Evolutionary conservation across 2,329 filamentous ascomycete species (phyloP).

Genomic region (Phaeoacremonium minimum): DNA sequence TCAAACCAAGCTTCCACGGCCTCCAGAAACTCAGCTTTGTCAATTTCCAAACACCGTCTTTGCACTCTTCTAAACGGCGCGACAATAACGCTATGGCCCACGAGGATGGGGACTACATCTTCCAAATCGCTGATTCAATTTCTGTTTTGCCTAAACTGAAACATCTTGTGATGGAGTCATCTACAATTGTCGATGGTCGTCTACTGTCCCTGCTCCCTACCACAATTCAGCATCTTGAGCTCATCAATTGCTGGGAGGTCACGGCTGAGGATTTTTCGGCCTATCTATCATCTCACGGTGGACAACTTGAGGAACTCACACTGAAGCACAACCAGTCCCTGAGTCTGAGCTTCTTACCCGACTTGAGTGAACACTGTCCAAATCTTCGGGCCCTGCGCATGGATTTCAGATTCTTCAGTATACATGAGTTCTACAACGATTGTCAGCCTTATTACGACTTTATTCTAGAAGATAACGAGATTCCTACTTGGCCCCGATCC

Average conservation of each 20-base stretch:
- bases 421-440: conserved; percentile 63
- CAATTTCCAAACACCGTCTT: conserved; percentile 57
- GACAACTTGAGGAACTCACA: conserved; percentile 60
- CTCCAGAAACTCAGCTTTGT: conserved; percentile 56
- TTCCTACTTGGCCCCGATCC: conserved; percentile 73
- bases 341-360: conserved; percentile 68
- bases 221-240: conserved; percentile 61
- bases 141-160: conserved; percentile 56
- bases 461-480: conserved; percentile 58
- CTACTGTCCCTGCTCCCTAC: conserved; percentile 67
- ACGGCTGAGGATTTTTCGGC: conserved; percentile 59
- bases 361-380: conserved; percentile 65
- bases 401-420: conserved; percentile 75
- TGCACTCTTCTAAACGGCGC: conserved; percentile 33
- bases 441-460: conserved; percentile 70
- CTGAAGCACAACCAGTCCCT: conserved; percentile 78
- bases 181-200: conserved; percentile 62
- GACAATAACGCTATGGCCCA: conserved; percentile 27
- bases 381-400: conserved; percentile 66
- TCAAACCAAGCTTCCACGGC: conserved; percentile 48
- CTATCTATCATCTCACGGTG: conserved; percentile 66
- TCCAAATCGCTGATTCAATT: conserved; percentile 40
- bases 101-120: conserved; percentile 27
- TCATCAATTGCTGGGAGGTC: conserved; percentile 77
- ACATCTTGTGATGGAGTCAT: conserved; percentile 70